These are phyloP conservation scores for Collybia nuda DNA, from an alignment of 768 basidiomycete genomes.

Conservation along the genomic window DNA sequence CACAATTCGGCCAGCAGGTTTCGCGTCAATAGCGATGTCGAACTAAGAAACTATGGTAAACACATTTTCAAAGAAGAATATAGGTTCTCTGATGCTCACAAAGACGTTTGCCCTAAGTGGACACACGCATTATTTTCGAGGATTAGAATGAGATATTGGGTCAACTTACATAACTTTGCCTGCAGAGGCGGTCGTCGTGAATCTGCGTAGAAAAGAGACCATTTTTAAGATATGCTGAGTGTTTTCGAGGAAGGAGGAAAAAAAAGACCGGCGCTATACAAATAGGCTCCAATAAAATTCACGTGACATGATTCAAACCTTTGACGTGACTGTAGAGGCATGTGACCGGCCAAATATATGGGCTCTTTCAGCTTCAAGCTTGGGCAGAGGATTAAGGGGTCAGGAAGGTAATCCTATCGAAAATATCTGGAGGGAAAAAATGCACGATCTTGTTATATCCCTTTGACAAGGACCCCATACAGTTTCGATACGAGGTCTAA, in stretches of 20 bases:
- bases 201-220: slow-evolving; percentile 52
- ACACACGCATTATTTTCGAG: slow-evolving; percentile 4
- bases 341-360: no score
- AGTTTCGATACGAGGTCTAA: background rate
- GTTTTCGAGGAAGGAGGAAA: background rate
- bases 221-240: slow-evolving; percentile 24
- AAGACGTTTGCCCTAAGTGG: slow-evolving; percentile 38
- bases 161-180: slow-evolving; percentile 35
- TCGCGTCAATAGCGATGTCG: slow-evolving; percentile 58
- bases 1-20: slow-evolving; percentile 67
- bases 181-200: slow-evolving; percentile 46
- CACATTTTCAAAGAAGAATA: slow-evolving; percentile 18
- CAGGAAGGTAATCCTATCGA: background rate
- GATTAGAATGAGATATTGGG: slow-evolving; percentile 13
- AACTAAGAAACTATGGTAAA: slow-evolving; percentile 33
- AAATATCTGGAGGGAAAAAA: background rate
- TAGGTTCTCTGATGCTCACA: slow-evolving; percentile 19
- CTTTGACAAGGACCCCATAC: no score
- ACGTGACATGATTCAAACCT: slow-evolving; percentile 15
- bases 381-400: no score
- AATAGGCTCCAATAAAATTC: background rate
- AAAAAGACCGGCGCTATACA: background rate
- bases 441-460: no score
- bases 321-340: background rate
- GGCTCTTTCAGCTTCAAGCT: no score